A percentile compares a stretch with the other conserved stretches of the same genome.
phyloP scores from a whole-genome alignment of 2,329 filamentous ascomycete genomes.

The Microdochium paspali region DNA sequence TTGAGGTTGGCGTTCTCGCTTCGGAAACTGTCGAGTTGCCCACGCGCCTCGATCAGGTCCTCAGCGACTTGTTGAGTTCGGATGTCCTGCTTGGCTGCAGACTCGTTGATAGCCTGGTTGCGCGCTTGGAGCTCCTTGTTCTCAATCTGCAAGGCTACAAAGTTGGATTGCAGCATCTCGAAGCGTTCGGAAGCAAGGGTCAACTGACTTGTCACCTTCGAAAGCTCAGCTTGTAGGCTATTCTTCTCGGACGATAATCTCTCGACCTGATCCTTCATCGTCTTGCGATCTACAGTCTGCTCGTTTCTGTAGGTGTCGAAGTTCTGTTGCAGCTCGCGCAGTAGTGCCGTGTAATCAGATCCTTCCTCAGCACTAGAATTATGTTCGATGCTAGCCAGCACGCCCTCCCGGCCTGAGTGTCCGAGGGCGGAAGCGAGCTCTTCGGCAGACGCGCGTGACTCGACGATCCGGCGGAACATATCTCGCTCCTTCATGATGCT shows the following conservation, averaged over 20 bases:
- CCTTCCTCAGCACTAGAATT: slow-evolving; percentile 44
- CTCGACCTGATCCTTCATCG: slow-evolving; percentile 78
- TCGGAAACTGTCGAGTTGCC: slow-evolving; percentile 74
- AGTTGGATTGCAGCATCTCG: slow-evolving; percentile 85
- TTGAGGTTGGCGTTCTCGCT: slow-evolving; percentile 90
- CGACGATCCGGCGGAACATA: slow-evolving; percentile 92
- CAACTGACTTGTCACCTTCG: slow-evolving; percentile 71
- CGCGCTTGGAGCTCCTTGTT: slow-evolving; percentile 82
- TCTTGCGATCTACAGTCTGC: slow-evolving; percentile 68
- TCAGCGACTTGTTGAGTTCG: slow-evolving; percentile 86
- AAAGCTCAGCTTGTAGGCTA: slow-evolving; percentile 71
- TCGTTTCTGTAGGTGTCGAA: slow-evolving; percentile 88
- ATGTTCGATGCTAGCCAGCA: slow-evolving; percentile 51
- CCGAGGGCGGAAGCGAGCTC: slow-evolving; percentile 64
- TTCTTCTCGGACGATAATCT: slow-evolving; percentile 74
- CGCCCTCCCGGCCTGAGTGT: slow-evolving; percentile 54
- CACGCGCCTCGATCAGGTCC: slow-evolving; percentile 79
- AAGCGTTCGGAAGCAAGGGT: slow-evolving; percentile 75
- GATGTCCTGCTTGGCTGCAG: slow-evolving; percentile 81
- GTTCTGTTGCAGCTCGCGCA: slow-evolving; percentile 81
- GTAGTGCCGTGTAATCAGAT: slow-evolving; percentile 61
- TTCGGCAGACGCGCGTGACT: slow-evolving; percentile 53
- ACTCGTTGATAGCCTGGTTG: slow-evolving; percentile 66
- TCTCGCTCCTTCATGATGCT: slow-evolving; percentile 94
- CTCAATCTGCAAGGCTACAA: slow-evolving; percentile 71